Evolutionary conservation across 352 stramenopile species (phyloP), one percentile per base, ranked within the genome.

Genomic region (Globisporangium emineosum): DNA sequence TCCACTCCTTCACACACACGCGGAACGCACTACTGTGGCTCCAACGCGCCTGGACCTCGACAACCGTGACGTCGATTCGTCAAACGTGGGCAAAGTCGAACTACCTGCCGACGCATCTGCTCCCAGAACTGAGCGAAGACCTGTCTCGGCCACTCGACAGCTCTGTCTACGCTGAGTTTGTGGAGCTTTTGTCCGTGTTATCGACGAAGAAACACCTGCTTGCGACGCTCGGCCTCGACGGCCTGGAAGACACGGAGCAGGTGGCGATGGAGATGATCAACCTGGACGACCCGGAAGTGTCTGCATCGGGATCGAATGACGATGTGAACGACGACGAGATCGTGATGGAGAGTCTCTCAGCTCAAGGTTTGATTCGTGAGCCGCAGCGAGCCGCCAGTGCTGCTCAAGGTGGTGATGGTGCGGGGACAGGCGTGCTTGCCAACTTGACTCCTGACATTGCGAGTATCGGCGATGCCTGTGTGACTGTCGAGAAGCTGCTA

Each of bases 261-360:
- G 70, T 81, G 17, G 78, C 67, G 59, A 40, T 68, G 19, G 74
- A 88, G 50, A 57, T 83, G 25, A 56, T 80, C 32, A 67, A 70
- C 27, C 78, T 88, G 27, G 78, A 88, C 59, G 73, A 76, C 50
- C 57, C 63, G 1, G 76, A 88, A 27, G 40, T 47, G 40, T 47
- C 40, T 47, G 23, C 53, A 0, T 67, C 66, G 23, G 64, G 64
- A 6, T 51, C 54, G 27, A 62, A 51, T 30, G 42, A 33, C 35
- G 60, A 60, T 21, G 42, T 83, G 27, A 65, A 84, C 59, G 78
- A 88, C 54, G 79, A 88, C 51, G 78, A 86, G 56, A 88, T 88
- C 29, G 76, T 88, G 32, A 68, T 88, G 23, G 78, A 85, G 58
- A 88, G 78, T 57, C 66, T 88, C 56, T 79, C 78, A 29, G 62